phyloP scores from a whole-genome alignment of 1,139 yeast species.

The Debaryomyces coudertii region DNA sequence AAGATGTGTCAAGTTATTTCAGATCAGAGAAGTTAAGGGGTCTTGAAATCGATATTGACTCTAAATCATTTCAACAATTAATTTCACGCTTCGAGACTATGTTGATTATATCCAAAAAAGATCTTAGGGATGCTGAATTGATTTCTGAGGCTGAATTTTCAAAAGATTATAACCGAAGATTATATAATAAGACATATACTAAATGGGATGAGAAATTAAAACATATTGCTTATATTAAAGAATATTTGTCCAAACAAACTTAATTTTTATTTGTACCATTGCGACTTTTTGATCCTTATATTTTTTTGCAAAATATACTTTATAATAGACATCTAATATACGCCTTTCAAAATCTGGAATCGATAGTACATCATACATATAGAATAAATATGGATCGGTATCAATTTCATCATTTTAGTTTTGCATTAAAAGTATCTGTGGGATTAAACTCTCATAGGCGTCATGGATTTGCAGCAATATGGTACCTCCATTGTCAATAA shows the following conservation, averaged over 20 bases:
- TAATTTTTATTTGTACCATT: neutral
- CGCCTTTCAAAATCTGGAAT: neutral
- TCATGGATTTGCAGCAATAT: no score
- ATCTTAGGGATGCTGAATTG: neutral
- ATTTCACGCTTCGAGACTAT: constrained; percentile 26
- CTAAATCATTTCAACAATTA: constrained; percentile 4
- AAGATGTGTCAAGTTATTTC: constrained; percentile 41
- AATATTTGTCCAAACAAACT: neutral
- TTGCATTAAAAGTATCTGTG: no score
- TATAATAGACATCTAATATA: neutral
- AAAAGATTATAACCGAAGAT: neutral
- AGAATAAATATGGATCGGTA: no score
- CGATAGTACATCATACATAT: no score
- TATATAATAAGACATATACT: constrained; percentile 1
- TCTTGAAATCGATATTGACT: constrained; percentile 35
- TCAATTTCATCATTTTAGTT: no score
- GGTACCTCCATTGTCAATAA: no score
- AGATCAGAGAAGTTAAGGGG: constrained; percentile 48
- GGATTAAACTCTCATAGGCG: no score
- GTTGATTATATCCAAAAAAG: constrained; percentile 18
- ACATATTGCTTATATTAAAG: constrained; percentile 7
- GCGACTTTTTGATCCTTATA: neutral
- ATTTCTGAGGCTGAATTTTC: constrained; percentile 1
- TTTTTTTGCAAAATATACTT: neutral
- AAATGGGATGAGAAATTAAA: constrained; percentile 7